Evolutionary conservation across 805 yeast species (phyloP).

Genomic region (Suhomyces xylopsoci): DNA sequence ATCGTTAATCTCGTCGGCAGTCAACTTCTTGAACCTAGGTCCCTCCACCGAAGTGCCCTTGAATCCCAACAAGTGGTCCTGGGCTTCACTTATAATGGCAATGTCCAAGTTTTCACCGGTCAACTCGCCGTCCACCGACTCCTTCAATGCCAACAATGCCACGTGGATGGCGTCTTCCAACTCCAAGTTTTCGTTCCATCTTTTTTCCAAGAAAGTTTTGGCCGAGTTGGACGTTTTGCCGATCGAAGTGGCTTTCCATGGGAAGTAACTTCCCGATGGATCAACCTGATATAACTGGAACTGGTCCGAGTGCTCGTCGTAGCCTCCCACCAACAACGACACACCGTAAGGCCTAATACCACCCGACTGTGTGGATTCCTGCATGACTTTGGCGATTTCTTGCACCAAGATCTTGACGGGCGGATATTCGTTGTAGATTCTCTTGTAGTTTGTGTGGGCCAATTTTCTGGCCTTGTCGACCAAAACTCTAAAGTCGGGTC

Average conservation of each 20-base stretch:
- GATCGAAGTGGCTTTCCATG: conserved; percentile 99
- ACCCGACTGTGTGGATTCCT: conserved; percentile 97
- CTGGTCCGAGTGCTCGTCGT: conserved; percentile 67
- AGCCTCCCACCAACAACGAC: conserved; percentile 88
- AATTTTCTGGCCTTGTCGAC: conserved; percentile 92
- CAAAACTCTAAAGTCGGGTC: conserved; percentile 94
- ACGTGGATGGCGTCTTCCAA: conserved; percentile 97
- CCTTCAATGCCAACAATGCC: conserved; percentile 89
- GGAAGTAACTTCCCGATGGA: conserved; percentile 96
- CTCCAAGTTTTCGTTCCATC: conserved; percentile 97
- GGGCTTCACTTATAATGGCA: conserved; percentile 79
- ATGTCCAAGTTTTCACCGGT: conserved; percentile 95
- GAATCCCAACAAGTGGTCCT: conserved; percentile 78
- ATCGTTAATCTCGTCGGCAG: conserved; percentile 92
- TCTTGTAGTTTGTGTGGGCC: conserved; percentile 88
- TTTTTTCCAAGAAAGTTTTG: conserved; percentile 92
- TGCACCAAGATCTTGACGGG: conserved; percentile 92
- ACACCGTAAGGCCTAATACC: conserved; percentile 99
- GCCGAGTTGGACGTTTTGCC: conserved; percentile 97
- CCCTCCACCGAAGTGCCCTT: conserved; percentile 81
- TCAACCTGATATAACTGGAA: conserved; percentile 93
- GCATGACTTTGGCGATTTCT: conserved; percentile 94
- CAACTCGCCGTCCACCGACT: conserved; percentile 96
- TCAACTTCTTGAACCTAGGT: conserved; percentile 81
- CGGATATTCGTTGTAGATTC: conserved; percentile 94